Conservation (phyloP, 208 protist species). For the Acanthamoeba comandoni region DNA sequence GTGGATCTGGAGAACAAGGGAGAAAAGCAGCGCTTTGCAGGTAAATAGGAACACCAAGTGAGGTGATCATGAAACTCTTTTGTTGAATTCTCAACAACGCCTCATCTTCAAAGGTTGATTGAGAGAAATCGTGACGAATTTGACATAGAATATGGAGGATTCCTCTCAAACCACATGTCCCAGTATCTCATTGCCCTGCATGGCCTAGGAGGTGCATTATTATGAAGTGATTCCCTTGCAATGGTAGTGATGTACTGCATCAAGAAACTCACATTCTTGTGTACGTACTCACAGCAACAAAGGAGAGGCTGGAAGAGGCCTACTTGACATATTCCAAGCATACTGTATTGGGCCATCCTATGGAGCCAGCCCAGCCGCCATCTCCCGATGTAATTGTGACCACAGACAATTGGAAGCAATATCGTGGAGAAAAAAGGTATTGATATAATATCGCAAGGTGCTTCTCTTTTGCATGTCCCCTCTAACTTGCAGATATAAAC, state of each 20-base stretch:
- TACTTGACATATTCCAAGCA: not conserved
- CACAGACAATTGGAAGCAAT: not conserved
- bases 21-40: no score
- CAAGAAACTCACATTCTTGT: not conserved
- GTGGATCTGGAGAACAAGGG: no score
- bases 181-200: conserved; percentile 52
- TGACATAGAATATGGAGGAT: conserved; percentile 60
- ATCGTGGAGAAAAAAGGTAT: conserved; percentile 16
- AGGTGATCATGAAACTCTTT: no score
- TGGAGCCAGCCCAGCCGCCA: conserved; percentile 21
- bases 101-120: conserved; percentile 23
- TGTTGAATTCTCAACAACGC: no score
- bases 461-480: not conserved
- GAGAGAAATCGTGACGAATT: not conserved
- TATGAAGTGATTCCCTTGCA: not conserved
- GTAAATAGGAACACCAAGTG: no score
- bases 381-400: not conserved
- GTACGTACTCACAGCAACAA: not conserved
- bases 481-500: not conserved
- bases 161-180: conserved; percentile 45
- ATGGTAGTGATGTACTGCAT: no score
- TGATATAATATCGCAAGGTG: no score
- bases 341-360: not conserved
- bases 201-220: conserved; percentile 20
- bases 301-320: conserved; percentile 37